Base-by-base conservation (phyloP, 768 basidiomycete genomes). In the Agrocybe pediades region DNA sequence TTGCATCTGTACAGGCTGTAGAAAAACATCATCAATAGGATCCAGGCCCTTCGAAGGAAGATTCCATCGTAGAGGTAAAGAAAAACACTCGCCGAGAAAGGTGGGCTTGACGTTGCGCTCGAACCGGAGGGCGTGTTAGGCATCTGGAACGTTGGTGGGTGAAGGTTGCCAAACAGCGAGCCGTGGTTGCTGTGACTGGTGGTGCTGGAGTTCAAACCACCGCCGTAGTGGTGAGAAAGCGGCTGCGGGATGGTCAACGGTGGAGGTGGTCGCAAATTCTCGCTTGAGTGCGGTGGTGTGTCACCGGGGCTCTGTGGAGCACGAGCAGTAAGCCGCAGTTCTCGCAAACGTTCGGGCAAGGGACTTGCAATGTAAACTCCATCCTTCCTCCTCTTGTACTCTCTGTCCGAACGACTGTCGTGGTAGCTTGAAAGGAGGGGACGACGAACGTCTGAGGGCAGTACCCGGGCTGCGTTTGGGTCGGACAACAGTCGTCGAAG, bases 81-180 rank as follows among this genome's bases (percentile, higher is more conserved):
- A 79, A 76, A 66, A 78, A 79, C 67, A 88, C 90, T 89, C 84
- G 83, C 89, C 87, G 90, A 92, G 77, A 89, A 90, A n/a, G 88
- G 86, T 52, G 87, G 86, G 60, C 85, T 89, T 23, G 86, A 87
- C 5, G 86, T 86, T 20, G 84, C 79, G 64, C 87, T 89, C 17
- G 87, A 88, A 17, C 81, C 84, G 19, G 85, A 86, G 2, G 86
- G 86, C 3, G 87, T 87, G 65, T 85, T 83, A 17, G 86, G 86
- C 66, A 88, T 74, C 61, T 81, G 83, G 67, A 87, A 88, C 2
- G 80, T 74, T 40, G 84, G 74, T 7, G 78, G 76, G 50, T 83
- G 81, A 2, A 85, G 71, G 62, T 68, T 76, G 3, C 33, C 33
- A 69, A 82, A 83, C 56, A 83, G 62, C 9, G 79, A 75, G 4